A percentile compares a stretch with the other conserved stretches of the same genome.
Evolutionary conservation across 805 yeast species (phyloP).

Genomic region (Saccharomycopsis fodiens): DNA sequence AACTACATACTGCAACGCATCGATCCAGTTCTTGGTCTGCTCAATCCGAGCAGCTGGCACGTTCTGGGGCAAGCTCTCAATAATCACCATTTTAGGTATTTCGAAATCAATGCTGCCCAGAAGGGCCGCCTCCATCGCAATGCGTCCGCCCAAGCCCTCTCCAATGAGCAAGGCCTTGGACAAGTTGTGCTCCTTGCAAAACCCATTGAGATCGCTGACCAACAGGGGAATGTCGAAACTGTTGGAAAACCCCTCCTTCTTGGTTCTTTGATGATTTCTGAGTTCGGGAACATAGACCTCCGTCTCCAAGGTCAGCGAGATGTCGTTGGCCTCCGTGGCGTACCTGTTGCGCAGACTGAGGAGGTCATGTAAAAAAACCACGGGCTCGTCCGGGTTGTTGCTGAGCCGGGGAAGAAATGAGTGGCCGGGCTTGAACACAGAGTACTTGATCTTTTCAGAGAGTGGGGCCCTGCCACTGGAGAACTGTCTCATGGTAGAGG

Average conservation of each 20-base stretch:
- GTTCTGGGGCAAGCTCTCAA: conserved; percentile 15
- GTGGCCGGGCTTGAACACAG: conserved; percentile 13
- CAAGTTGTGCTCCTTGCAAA: conserved; percentile 5
- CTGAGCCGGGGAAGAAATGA: conserved; percentile 15
- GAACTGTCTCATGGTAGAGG: not conserved
- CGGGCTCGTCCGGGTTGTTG: conserved; percentile 20
- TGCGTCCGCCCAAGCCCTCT: conserved; percentile 18
- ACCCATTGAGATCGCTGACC: conserved; percentile 13
- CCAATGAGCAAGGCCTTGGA: conserved; percentile 15
- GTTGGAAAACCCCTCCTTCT: not conserved
- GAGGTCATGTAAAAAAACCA: conserved; percentile 16
- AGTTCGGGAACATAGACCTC: conserved; percentile 15
- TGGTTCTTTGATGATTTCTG: conserved; percentile 8
- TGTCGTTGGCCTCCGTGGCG: conserved; percentile 17
- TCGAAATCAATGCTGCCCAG: not conserved
- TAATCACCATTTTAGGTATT: conserved; percentile 11
- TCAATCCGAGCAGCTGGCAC: not conserved
- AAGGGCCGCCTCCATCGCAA: conserved; percentile 13
- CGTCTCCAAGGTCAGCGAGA: conserved; percentile 17
- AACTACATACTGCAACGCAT: conserved; percentile 6
- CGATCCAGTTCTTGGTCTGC: conserved; percentile 7
- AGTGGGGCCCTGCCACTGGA: not conserved
- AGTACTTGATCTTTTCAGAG: conserved; percentile 9
- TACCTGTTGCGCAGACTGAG: conserved; percentile 4
- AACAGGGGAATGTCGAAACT: conserved; percentile 2